A percentile compares a stretch with the other conserved stretches of the same genome.
Evolutionary conservation across 75 land plant species (phyloP).

Genomic region (Sequoiadendron giganteum): DNA sequence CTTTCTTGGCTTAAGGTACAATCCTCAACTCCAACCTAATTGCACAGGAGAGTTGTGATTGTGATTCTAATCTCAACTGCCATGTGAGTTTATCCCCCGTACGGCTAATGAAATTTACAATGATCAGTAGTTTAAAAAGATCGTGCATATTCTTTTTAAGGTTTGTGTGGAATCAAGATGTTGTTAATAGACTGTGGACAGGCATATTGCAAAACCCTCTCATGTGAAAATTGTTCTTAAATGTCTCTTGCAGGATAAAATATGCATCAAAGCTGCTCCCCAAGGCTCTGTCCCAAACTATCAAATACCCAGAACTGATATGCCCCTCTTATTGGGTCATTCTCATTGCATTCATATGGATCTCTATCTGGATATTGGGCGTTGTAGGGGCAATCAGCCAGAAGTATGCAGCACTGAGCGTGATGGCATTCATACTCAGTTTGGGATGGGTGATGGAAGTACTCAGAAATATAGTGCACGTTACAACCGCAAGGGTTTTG

Average conservation of each 20-base stretch:
- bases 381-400: slow-evolving; percentile 33
- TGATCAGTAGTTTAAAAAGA: not conserved
- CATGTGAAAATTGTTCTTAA: slow-evolving; percentile 17
- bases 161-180: not conserved
- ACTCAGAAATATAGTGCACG: slow-evolving; percentile 38
- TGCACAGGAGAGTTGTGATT: not conserved
- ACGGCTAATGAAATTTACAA: not conserved
- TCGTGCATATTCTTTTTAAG: not conserved
- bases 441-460: slow-evolving; percentile 68
- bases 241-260: slow-evolving; percentile 20
- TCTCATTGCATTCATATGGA: slow-evolving; percentile 24
- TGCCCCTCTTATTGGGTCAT: slow-evolving; percentile 23
- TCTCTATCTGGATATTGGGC: slow-evolving; percentile 31
- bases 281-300: slow-evolving; percentile 14
- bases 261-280: slow-evolving; percentile 23
- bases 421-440: slow-evolving; percentile 41
- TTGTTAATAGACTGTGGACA: not conserved
- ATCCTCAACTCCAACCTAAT: not conserved
- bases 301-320: slow-evolving; percentile 5
- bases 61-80: not conserved
- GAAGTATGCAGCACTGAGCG: slow-evolving; percentile 33
- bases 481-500: slow-evolving; percentile 34
- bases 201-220: slow-evolving; percentile 18
- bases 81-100: not conserved
- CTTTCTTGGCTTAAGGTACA: not conserved